Conservation (phyloP, 2,329 filamentous ascomycete genomes). For the Ascocoryne sarcoides region DNA sequence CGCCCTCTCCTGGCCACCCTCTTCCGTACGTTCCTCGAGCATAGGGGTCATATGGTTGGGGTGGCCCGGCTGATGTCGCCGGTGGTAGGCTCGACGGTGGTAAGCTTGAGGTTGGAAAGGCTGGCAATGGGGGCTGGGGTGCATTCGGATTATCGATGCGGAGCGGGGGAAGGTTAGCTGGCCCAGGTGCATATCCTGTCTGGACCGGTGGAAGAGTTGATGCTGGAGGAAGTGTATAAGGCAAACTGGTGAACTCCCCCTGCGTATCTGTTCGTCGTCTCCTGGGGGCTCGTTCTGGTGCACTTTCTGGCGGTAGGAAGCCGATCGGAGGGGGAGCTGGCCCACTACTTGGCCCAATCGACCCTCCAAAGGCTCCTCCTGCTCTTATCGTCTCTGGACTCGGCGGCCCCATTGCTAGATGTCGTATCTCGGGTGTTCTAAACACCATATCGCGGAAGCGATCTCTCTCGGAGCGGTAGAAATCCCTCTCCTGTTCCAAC, state of each 20-base stretch:
- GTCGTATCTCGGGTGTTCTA: slow-evolving; percentile 47
- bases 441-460: slow-evolving; percentile 59
- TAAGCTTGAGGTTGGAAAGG: slow-evolving; percentile 12
- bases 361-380: slow-evolving; percentile 16
- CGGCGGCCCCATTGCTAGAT: slow-evolving; percentile 43
- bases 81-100: slow-evolving; percentile 10
- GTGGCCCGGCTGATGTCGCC: slow-evolving; percentile 14
- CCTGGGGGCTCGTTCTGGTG: slow-evolving; percentile 22
- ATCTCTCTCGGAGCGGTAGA: slow-evolving; percentile 65
- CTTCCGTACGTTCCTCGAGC: slow-evolving; percentile 19
- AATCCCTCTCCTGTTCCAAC: slow-evolving; percentile 56
- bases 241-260: slow-evolving; percentile 12
- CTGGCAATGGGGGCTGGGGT: slow-evolving; percentile 7
- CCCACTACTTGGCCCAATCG: slow-evolving; percentile 5
- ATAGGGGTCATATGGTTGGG: slow-evolving; percentile 20
- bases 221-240: slow-evolving; percentile 23
- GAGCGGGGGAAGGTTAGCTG: slow-evolving; percentile 24
- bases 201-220: slow-evolving; percentile 25
- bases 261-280: slow-evolving; percentile 25
- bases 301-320: slow-evolving; percentile 13
- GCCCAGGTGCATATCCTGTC: slow-evolving; percentile 12
- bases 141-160: slow-evolving; percentile 21
- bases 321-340: slow-evolving; percentile 13
- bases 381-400: slow-evolving; percentile 34
- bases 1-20: slow-evolving; percentile 22